Evolutionary conservation across 192 early-diverging fungal genomes (phyloP).

Genomic region (Coemansia sp.): DNA sequence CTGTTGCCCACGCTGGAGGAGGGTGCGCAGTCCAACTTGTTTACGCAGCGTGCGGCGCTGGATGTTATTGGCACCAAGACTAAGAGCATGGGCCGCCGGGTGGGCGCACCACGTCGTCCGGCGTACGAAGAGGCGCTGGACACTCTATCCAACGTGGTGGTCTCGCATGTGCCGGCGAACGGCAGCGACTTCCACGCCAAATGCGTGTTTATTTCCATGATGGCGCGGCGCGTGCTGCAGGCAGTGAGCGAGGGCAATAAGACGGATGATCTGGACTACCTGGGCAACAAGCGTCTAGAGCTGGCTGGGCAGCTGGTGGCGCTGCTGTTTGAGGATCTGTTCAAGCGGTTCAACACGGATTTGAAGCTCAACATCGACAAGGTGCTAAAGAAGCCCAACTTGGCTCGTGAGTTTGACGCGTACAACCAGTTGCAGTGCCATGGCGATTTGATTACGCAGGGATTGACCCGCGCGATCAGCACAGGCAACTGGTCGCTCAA

Average conservation of each 20-base stretch:
- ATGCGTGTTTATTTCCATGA: constrained; percentile 88
- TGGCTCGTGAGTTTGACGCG: constrained; percentile 86
- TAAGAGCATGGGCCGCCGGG: constrained; percentile 62
- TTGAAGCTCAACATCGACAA: constrained; percentile 91
- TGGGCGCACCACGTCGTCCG: constrained; percentile 54
- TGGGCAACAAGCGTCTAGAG: constrained; percentile 98
- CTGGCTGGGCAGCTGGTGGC: constrained; percentile 94
- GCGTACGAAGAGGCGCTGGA: constrained; percentile 84
- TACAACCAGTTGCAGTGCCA: constrained; percentile 70
- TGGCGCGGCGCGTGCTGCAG: constrained; percentile 88
- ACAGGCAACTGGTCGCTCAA: constrained; percentile 98
- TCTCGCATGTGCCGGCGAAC: constrained; percentile 72
- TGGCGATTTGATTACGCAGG: constrained; percentile 84
- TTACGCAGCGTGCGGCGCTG: constrained; percentile 90
- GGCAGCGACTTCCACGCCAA: constrained; percentile 88
- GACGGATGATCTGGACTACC: constrained; percentile 95
- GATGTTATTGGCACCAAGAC: constrained; percentile 82
- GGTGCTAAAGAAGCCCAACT: constrained; percentile 82
- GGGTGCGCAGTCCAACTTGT: constrained; percentile 66
- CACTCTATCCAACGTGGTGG: constrained; percentile 73
- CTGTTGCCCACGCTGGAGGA: constrained; percentile 89
- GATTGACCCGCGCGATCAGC: constrained; percentile 89
- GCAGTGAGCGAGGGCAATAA: constrained; percentile 77
- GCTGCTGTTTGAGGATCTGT: constrained; percentile 95
- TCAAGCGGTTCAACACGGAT: constrained; percentile 87